Evolutionary conservation across 371 early-diverging fungal genomes (phyloP), one percentile per base, ranked within the genome.

Genomic region (Cokeromyces recurvatus): DNA sequence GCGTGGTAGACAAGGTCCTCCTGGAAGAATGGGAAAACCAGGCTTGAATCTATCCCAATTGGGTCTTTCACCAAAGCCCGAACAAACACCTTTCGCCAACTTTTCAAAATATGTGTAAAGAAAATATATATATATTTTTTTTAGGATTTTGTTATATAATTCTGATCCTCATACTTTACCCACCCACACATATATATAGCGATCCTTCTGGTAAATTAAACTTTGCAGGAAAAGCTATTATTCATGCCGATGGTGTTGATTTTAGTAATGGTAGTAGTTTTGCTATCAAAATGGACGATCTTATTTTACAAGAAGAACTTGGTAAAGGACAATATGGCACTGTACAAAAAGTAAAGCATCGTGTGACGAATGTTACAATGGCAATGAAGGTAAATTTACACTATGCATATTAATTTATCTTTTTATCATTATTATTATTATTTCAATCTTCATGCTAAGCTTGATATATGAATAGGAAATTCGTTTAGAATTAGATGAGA

Each of bases 241-340:
- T 96, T 47, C 88, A 91, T 66, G 82, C 89, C 5, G 83, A 87
- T 31, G 95, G 95, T 24, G 94, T 94, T 31, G 86, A 94, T 71
- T 96, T 96, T 57, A 81, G 79, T 50, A 87, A 82, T 61, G 94
- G 94, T 36, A 85, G 77, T 59, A 82, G 84, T 48, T 95, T 93
- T 67, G 77, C 81, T 38, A 92, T 96, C 55, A 87, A 88, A 53
- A 90, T 92, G 90, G 75, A 81, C 44, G 92, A 96, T 45, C 71
- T 96, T 50, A 61, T 75, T 39, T 64, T 91, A 37, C 59, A 76
- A 35, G 87, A 86, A 58, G 90, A 87, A 57, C 74, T 95, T 9
- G 95, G 94, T 17, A 85, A 85, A 35, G 94, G 95, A 6, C 94
- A 94, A 71, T 96, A 89, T 56, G 96, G 96, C 25, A 83, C 88